Evolutionary conservation across 768 basidiomycete species (phyloP).

Genomic region (Hygrocybe punicea): DNA sequence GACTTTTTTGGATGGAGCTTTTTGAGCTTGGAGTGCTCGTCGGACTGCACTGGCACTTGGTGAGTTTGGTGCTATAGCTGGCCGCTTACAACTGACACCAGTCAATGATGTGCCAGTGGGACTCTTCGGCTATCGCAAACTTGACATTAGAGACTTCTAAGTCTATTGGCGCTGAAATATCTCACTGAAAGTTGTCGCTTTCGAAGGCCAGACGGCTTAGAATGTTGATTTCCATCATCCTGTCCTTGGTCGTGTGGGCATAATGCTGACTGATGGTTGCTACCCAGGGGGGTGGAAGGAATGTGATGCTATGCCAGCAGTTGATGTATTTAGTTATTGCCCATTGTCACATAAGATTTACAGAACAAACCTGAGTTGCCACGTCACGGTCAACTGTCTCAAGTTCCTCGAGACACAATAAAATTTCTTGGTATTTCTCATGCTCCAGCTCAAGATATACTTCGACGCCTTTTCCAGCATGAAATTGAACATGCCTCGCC

Average conservation of each 20-base stretch:
- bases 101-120: background rate
- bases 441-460: background rate
- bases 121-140: too few species aligned
- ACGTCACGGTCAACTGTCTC: background rate
- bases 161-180: too few species aligned
- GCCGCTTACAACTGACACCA: background rate
- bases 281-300: too few species aligned
- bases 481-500: background rate
- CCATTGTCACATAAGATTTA: too few species aligned
- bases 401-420: background rate
- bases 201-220: too few species aligned
- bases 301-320: too few species aligned
- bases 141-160: too few species aligned
- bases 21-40: background rate
- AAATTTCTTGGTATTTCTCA: background rate
- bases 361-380: background rate
- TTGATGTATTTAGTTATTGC: too few species aligned
- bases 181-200: too few species aligned
- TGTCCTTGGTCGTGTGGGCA: too few species aligned
- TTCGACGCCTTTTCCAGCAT: background rate
- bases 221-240: too few species aligned
- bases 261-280: too few species aligned
- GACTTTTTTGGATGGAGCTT: background rate
- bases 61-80: background rate
- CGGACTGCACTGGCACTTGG: background rate